phyloP scores from a whole-genome alignment of 768 basidiomycete genomes.

The Lentinula guzmanii region DNA sequence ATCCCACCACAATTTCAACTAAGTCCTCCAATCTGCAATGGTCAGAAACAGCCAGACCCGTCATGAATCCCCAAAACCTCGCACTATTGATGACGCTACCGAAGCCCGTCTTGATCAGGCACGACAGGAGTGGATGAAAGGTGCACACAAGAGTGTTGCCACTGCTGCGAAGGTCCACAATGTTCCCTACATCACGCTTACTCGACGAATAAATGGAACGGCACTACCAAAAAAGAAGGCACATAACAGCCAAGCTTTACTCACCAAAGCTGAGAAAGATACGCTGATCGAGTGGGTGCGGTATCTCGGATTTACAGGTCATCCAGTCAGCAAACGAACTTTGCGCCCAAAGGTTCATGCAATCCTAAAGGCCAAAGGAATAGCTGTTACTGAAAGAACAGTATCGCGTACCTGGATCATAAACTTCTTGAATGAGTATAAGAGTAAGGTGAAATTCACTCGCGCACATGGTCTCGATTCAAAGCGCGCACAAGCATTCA shows the following conservation, averaged over 20 bases:
- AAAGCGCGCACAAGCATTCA: slow-evolving; percentile 26
- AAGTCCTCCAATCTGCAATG: too few relatives aligned
- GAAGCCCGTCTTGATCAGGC: too few relatives aligned
- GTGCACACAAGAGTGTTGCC: too few relatives aligned
- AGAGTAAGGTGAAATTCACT: not conserved
- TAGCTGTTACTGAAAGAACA: not conserved
- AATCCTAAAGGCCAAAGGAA: not conserved
- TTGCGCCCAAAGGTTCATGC: not conserved
- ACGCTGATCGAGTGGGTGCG: not conserved
- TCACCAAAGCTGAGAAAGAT: not conserved
- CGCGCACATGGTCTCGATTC: slow-evolving; percentile 21
- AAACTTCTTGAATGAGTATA: too few relatives aligned
- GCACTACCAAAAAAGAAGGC: not conserved
- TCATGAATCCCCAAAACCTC: too few relatives aligned
- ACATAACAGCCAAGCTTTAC: not conserved
- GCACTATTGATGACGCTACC: too few relatives aligned
- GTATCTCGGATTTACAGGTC: not conserved
- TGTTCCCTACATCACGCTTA: too few relatives aligned
- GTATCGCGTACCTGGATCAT: not conserved
- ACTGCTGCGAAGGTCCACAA: too few relatives aligned
- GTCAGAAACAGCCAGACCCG: too few relatives aligned
- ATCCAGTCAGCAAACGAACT: not conserved
- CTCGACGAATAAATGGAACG: not conserved
- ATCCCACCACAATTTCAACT: too few relatives aligned
- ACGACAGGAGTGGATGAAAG: too few relatives aligned